Conservation (phyloP, 192 early-diverging fungal species). For the Entomortierella parvispora region DNA sequence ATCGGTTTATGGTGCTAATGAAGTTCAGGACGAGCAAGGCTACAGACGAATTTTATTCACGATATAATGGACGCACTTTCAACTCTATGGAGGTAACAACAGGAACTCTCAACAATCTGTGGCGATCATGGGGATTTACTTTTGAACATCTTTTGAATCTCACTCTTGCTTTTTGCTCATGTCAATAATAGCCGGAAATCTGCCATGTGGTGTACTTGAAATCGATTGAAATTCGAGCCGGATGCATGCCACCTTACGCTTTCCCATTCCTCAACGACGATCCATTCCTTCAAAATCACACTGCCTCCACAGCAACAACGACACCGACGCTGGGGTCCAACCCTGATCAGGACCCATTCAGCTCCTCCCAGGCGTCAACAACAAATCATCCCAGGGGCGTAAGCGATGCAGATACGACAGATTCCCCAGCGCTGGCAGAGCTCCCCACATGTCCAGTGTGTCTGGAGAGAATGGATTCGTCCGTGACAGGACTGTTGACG, state of each 20-base stretch:
- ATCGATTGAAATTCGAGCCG: slow-evolving; percentile 71
- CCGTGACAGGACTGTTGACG: slow-evolving; percentile 88
- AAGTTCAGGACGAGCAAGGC: slow-evolving; percentile 71
- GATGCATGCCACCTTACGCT: slow-evolving; percentile 67
- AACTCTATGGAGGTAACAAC: slow-evolving; percentile 77
- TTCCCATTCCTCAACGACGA: slow-evolving; percentile 69
- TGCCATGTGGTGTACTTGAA: slow-evolving; percentile 87
- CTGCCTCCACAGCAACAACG: slow-evolving; percentile 7
- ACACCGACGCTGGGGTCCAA: not conserved
- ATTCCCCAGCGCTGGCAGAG: slow-evolving; percentile 63
- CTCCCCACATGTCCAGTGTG: slow-evolving; percentile 97
- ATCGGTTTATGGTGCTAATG: slow-evolving; percentile 89
- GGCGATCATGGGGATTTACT: too few relatives aligned
- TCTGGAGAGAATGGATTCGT: slow-evolving; percentile 93
- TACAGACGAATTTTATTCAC: slow-evolving; percentile 74
- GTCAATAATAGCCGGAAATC: slow-evolving; percentile 68
- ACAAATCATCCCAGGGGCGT: slow-evolving; percentile 9
- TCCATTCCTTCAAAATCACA: slow-evolving; percentile 45
- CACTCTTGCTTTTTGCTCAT: not conserved
- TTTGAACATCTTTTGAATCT: too few relatives aligned
- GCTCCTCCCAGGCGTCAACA: not conserved
- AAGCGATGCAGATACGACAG: not conserved
- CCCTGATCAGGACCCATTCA: too few relatives aligned
- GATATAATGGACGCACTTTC: slow-evolving; percentile 89
- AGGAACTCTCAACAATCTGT: too few relatives aligned